Evolutionary conservation across 1,284 basidiomycete genomes (phyloP).

Genomic region (Naganishia liquefaciens): DNA sequence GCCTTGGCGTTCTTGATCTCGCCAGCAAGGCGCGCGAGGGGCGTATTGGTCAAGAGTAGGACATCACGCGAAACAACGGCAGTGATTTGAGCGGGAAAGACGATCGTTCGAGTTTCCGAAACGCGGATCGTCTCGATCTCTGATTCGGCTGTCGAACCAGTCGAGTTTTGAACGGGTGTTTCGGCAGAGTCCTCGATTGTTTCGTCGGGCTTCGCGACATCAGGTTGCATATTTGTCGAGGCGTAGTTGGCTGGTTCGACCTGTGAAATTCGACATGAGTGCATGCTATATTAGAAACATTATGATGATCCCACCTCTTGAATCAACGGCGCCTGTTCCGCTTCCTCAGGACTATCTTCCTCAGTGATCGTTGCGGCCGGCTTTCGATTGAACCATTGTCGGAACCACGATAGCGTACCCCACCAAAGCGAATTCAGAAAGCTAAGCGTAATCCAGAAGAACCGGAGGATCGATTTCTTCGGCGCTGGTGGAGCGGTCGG

Average conservation of each 20-base stretch:
- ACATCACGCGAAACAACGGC: conserved; percentile 1
- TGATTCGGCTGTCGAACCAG: background rate
- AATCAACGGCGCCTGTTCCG: conserved; percentile 11
- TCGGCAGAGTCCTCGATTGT: background rate
- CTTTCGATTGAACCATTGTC: background rate
- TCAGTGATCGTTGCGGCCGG: background rate
- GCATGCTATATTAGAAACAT: no score
- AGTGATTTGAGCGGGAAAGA: conserved; percentile 3
- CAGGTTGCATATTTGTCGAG: background rate
- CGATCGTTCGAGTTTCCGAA: conserved; percentile 3
- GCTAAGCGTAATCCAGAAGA: conserved; percentile 23
- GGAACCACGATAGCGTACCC: conserved; percentile 16
- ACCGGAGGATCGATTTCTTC: conserved; percentile 8
- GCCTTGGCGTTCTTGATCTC: conserved; percentile 3
- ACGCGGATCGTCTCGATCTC: conserved; percentile 12
- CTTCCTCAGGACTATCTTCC: background rate
- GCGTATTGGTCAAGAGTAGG: no score
- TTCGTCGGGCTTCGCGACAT: background rate
- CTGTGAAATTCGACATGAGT: background rate
- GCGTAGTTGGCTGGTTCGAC: conserved; percentile 11
- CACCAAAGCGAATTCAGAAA: conserved; percentile 18
- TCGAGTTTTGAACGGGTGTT: background rate
- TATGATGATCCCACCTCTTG: background rate
- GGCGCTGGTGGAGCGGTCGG: background rate
- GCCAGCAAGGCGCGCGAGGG: background rate